Evolutionary conservation across 2,329 filamentous ascomycete genomes (phyloP).

Genomic region (Arthrinium puccinioides): DNA sequence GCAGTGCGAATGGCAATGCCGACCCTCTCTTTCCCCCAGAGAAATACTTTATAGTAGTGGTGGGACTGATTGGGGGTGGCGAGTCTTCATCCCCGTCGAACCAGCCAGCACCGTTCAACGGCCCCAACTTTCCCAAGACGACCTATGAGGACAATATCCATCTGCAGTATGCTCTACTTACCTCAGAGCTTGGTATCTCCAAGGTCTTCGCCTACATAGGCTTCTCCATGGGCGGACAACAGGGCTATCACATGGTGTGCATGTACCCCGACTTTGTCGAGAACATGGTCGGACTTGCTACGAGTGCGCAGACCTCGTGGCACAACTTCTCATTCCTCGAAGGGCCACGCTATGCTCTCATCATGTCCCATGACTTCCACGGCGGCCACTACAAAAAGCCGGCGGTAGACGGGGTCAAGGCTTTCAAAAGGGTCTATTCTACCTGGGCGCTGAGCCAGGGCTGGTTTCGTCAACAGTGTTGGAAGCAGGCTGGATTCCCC

Average conservation of each 20-base stretch:
- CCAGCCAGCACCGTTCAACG: slow-evolving; percentile 17
- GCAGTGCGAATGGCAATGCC: background rate
- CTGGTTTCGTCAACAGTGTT: slow-evolving; percentile 31
- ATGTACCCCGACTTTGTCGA: slow-evolving; percentile 41
- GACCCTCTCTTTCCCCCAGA: background rate
- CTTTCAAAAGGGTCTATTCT: slow-evolving; percentile 23
- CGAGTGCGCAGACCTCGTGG: slow-evolving; percentile 38
- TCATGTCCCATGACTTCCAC: slow-evolving; percentile 32
- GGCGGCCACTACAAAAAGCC: slow-evolving; percentile 19
- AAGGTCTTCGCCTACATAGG: slow-evolving; percentile 40
- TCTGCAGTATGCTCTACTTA: slow-evolving; percentile 36
- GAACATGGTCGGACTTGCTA: slow-evolving; percentile 39
- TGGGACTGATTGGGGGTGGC: slow-evolving; percentile 44
- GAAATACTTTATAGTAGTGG: slow-evolving; percentile 41
- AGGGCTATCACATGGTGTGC: slow-evolving; percentile 44
- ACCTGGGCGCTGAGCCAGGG: slow-evolving; percentile 25
- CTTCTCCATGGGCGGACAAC: slow-evolving; percentile 50
- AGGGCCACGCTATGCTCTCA: slow-evolving; percentile 40
- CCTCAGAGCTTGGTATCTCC: slow-evolving; percentile 30
- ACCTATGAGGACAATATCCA: slow-evolving; percentile 44
- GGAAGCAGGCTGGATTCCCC: slow-evolving; percentile 22
- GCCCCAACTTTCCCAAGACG: slow-evolving; percentile 32
- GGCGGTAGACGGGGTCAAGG: slow-evolving; percentile 23
- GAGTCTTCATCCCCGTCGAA: slow-evolving; percentile 48
- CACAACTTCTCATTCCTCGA: slow-evolving; percentile 51